phyloP scores from a whole-genome alignment of 129 eudicot species.

The Kitagawia praeruptora region DNA sequence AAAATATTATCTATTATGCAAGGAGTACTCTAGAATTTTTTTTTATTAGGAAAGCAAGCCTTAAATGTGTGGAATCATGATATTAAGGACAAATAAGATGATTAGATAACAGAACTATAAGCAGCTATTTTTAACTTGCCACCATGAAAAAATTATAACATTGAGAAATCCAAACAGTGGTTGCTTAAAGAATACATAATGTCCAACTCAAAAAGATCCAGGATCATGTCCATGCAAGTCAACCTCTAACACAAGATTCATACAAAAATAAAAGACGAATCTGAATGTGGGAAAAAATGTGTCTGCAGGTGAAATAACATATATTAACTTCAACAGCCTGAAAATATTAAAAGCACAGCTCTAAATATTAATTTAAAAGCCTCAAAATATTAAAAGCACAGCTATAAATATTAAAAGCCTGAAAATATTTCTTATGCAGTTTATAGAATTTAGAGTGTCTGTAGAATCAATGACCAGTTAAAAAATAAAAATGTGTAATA shows the following conservation, averaged over 20 bases:
- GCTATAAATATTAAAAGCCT: too few species aligned
- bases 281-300: too few species aligned
- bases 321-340: too few species aligned
- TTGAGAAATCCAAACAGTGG: neutral
- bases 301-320: too few species aligned
- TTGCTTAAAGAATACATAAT: neutral
- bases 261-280: neutral
- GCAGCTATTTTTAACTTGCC: neutral
- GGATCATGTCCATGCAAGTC: neutral
- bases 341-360: too few species aligned
- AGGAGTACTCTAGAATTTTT: neutral
- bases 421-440: too few species aligned
- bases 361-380: too few species aligned
- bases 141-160: neutral
- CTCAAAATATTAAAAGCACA: too few species aligned
- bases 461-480: too few species aligned
- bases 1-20: neutral
- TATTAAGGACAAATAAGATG: neutral
- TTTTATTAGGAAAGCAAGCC: neutral
- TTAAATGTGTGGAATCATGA: neutral
- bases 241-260: neutral
- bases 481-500: too few species aligned
- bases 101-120: neutral
- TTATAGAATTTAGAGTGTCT: too few species aligned
- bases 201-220: neutral